phyloP scores from a whole-genome alignment of 345 rosid species.

The Trapa bicornis region DNA sequence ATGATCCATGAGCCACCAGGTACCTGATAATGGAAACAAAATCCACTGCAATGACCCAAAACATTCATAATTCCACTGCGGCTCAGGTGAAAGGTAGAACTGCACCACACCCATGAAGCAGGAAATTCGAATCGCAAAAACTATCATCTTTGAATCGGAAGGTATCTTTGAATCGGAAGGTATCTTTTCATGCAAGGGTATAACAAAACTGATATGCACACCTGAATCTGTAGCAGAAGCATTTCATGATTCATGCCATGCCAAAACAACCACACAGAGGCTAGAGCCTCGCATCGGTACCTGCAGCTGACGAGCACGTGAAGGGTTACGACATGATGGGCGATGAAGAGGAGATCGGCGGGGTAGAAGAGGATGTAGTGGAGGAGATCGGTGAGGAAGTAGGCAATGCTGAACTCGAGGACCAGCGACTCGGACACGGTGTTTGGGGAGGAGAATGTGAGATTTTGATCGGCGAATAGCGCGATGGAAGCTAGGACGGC shows the following conservation, averaged over 20 bases:
- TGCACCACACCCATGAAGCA: too few relatives aligned
- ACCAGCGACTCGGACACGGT: conserved; percentile 31
- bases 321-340: conserved; percentile 74
- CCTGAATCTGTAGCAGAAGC: neutral
- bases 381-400: conserved; percentile 57
- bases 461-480: conserved; percentile 11
- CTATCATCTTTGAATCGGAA: neutral
- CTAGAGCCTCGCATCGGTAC: neutral
- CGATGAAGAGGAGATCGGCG: conserved; percentile 50
- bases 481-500: conserved; percentile 38
- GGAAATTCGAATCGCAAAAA: neutral
- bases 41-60: neutral
- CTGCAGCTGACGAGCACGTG: conserved; percentile 61
- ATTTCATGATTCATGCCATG: neutral
- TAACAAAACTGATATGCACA: neutral
- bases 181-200: neutral
- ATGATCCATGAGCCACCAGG: conserved; percentile 41
- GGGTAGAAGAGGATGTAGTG: conserved; percentile 68
- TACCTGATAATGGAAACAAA: conserved; percentile 9
- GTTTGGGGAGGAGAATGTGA: conserved; percentile 42
- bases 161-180: neutral
- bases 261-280: neutral
- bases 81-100: too few relatives aligned
- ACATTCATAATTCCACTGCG: neutral
- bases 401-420: conserved; percentile 66